These are phyloP conservation scores for Seiridium cupressi DNA, from an alignment of 2,329 filamentous ascomycete species.

Conservation along the genomic window DNA sequence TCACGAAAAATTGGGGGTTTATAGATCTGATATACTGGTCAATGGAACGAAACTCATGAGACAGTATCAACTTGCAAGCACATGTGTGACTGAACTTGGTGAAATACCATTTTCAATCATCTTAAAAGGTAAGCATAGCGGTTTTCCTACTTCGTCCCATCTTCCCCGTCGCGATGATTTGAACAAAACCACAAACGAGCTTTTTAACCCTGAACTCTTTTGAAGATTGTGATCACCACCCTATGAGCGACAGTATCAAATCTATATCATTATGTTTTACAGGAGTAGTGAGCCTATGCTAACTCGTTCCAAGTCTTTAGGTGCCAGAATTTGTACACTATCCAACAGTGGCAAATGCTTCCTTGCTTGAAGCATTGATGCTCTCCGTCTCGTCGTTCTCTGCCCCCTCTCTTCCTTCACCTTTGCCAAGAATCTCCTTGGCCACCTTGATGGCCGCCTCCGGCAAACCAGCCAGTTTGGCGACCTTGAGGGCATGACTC, in stretches of 20 bases:
- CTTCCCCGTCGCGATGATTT: constrained; percentile 51
- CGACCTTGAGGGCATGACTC: constrained; percentile 95
- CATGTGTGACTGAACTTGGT: not conserved
- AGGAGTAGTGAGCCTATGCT: not conserved
- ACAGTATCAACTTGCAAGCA: not conserved
- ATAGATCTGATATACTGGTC: constrained; percentile 46
- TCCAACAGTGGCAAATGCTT: not conserved
- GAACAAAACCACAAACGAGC: constrained; percentile 54
- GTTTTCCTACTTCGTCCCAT: constrained; percentile 8
- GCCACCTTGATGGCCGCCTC: constrained; percentile 70
- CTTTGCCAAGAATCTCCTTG: constrained; percentile 47
- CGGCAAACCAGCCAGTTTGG: constrained; percentile 78
- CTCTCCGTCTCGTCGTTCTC: not conserved
- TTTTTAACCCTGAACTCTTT: constrained; percentile 64
- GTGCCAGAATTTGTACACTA: not conserved
- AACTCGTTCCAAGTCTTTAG: not conserved
- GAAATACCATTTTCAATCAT: constrained; percentile 14
- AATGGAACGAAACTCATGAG: constrained; percentile 27
- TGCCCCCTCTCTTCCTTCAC: not conserved
- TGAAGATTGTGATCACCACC: constrained; percentile 59
- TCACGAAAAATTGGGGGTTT: constrained; percentile 28
- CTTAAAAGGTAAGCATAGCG: constrained; percentile 42
- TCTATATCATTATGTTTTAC: constrained; percentile 8
- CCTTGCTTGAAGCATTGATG: not conserved
- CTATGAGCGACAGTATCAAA: constrained; percentile 48